Percentiles rank a stretch among this genome's conserved stretches.
Conservation (phyloP, 1,284 basidiomycete species). For the Cronartium ribicola region DNA sequence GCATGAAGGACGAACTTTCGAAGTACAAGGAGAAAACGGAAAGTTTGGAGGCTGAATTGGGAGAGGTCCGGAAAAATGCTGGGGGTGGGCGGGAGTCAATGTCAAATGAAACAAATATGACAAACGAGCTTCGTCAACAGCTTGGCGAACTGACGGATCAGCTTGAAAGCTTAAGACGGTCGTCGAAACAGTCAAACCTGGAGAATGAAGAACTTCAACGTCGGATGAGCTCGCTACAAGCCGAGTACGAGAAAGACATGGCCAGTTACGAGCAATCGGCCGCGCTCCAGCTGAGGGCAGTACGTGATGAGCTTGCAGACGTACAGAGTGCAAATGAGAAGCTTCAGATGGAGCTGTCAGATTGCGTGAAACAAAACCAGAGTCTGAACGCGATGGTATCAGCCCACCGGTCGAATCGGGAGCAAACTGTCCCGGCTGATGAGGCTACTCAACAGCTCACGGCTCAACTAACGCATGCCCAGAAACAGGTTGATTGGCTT, state of each 20-base stretch:
- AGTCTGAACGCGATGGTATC: constrained; percentile 37
- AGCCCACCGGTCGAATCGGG: not conserved
- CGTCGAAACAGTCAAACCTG: not conserved
- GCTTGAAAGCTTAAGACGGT: constrained; percentile 6
- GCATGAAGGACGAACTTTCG: constrained; percentile 67
- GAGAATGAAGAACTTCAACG: constrained; percentile 34
- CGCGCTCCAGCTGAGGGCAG: not conserved
- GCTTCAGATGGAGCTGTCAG: constrained; percentile 3
- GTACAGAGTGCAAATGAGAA: not conserved
- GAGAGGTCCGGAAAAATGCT: constrained; percentile 22
- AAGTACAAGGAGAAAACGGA: constrained; percentile 32
- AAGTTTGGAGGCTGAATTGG: constrained; percentile 15
- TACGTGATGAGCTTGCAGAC: not conserved
- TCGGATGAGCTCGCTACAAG: constrained; percentile 11
- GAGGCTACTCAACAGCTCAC: not conserved
- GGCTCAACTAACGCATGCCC: constrained; percentile 22
- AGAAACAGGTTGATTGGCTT: constrained; percentile 48
- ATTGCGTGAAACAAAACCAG: not conserved
- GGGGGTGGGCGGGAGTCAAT: not conserved
- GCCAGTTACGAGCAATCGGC: not conserved
- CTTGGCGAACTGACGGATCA: constrained; percentile 16
- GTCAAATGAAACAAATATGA: not conserved
- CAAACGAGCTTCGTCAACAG: constrained; percentile 9
- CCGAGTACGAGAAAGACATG: constrained; percentile 25
- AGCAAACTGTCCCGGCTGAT: not conserved